These are phyloP conservation scores for Populus davidiana DNA, from an alignment of 345 rosid species.

Conservation along the genomic window DNA sequence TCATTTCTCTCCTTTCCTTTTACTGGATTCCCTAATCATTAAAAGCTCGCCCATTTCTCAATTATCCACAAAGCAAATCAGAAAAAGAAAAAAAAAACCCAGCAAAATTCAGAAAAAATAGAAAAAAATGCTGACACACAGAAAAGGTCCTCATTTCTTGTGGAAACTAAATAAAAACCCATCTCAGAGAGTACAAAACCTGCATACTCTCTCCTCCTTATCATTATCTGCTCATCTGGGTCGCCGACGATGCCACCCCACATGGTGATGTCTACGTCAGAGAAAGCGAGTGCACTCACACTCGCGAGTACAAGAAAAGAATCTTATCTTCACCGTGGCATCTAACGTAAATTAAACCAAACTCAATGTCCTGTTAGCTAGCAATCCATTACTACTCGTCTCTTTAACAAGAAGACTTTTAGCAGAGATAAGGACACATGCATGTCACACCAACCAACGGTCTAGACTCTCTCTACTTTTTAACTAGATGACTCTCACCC, in stretches of 20 bases:
- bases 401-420: constrained; percentile 8
- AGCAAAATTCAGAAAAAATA: not conserved
- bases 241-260: not conserved
- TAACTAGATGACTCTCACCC: not conserved
- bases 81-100: not conserved
- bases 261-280: constrained; percentile 13
- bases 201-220: not conserved
- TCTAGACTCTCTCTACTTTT: constrained; percentile 8
- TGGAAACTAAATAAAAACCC: not conserved
- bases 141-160: not conserved
- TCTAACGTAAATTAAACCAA: not conserved
- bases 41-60: not conserved
- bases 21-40: constrained; percentile 3
- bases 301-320: not conserved
- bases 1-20: not conserved
- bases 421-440: constrained; percentile 31
- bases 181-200: not conserved
- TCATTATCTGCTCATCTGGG: not conserved
- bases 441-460: constrained; percentile 21
- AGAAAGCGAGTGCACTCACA: constrained; percentile 6
- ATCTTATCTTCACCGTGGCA: constrained; percentile 17
- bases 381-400: constrained; percentile 4
- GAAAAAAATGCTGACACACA: not conserved
- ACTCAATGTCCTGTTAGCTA: constrained; percentile 1
- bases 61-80: not conserved